Conservation (phyloP, 768 basidiomycete species). For the Phanerochaete sordida region DNA sequence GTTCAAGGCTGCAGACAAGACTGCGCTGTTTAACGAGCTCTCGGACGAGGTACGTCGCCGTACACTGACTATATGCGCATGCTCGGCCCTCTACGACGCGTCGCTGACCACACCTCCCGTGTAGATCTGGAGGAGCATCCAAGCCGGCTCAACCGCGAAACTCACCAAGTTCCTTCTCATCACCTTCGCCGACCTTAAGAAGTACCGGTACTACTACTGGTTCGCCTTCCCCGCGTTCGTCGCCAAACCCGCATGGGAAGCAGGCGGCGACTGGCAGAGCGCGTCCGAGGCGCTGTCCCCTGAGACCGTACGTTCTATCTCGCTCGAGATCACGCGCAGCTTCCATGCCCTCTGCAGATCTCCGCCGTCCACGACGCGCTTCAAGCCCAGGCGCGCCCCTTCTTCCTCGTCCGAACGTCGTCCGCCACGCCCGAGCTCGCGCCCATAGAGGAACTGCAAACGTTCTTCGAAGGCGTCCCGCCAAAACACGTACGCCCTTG, state of each 20-base stretch:
- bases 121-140: slow-evolving; percentile 70
- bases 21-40: slow-evolving; percentile 74
- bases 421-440: too few relatives aligned
- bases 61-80: slow-evolving; percentile 23
- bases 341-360: too few relatives aligned
- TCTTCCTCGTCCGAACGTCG: too few relatives aligned
- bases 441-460: too few relatives aligned
- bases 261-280: slow-evolving; percentile 56
- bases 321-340: too few relatives aligned
- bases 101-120: neutral
- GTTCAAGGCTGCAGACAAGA: slow-evolving; percentile 88
- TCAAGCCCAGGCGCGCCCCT: too few relatives aligned
- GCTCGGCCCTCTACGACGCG: neutral
- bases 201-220: slow-evolving; percentile 98
- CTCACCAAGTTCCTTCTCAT: slow-evolving; percentile 80
- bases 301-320: too few relatives aligned
- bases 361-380: too few relatives aligned
- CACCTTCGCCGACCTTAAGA: slow-evolving; percentile 96
- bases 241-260: slow-evolving; percentile 88
- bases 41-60: slow-evolving; percentile 47
- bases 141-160: slow-evolving; percentile 45
- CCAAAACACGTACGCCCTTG: too few relatives aligned
- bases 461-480: too few relatives aligned
- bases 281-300: too few relatives aligned
- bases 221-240: slow-evolving; percentile 94